Evolutionary conservation across 352 stramenopile genomes (phyloP), one percentile per base, ranked within the genome.

Genomic region (Hyaloperonospora arabidopsidis): DNA sequence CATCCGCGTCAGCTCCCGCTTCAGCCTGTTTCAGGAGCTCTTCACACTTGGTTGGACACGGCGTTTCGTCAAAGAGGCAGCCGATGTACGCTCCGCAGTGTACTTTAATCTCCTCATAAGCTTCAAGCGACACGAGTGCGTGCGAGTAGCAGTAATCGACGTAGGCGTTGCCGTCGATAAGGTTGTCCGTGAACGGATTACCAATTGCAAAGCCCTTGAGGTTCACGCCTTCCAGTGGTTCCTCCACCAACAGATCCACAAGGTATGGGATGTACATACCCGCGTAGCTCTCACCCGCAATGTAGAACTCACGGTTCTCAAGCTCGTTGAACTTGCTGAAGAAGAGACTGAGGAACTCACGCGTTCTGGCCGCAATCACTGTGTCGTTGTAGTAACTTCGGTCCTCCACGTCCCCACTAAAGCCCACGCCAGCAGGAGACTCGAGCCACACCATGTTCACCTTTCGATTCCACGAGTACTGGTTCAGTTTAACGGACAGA

Each of bases 221-320:
- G 51, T 87, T 87, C 5, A 93, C 78, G n/a, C 60, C 70, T 21
- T 64, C 34, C 29, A 88, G 74, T 17, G 79, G 80, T 34, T 73
- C 67, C 19, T 76, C 65, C 6, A 96, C 72, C 23, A 97, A 59
- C 18, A 79, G 55, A 41, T 91, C 61, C 5, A 93, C 79, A 0
- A 96, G 62, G 56, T 75, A 94, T 28, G 87, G 86, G 52, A 96
- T 90, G 77, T 97, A 96, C 67, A 96, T 88, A 0, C 87, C 88
- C 2, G 84, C 83, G 61, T 93, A 93, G 38, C 73, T 87, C 54
- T 93, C 83, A 12, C 83, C 83, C 8, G 82, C 85, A 44, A 93
- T 86, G 68, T 87, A 93, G 57, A 92, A 89, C 15, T 85, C 65
- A 40, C 82, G 82, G 45, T 70, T 64, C 39, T 80, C 61, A 36